Evolutionary conservation across 768 basidiomycete species (phyloP).

Genomic region (Leucosporidium scottii): DNA sequence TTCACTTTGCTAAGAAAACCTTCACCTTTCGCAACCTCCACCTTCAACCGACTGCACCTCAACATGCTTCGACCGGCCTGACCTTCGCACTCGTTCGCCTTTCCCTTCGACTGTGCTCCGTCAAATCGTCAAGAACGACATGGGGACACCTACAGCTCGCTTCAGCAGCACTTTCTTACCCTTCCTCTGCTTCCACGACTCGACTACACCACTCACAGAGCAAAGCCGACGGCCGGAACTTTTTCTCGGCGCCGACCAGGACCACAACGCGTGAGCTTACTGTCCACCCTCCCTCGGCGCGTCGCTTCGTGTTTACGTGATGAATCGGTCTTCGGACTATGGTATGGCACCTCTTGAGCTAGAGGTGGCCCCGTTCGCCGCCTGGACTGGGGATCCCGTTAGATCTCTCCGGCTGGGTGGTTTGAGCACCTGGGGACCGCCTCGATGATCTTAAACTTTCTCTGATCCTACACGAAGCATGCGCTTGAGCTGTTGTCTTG

Average conservation of each 20-base stretch:
- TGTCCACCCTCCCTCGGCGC: background rate
- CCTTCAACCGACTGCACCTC: background rate
- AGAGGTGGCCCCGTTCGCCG: background rate
- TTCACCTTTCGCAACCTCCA: background rate
- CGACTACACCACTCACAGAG: background rate
- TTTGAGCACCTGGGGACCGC: too few species aligned
- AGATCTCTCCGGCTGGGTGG: conserved; percentile 13
- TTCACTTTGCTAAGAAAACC: background rate
- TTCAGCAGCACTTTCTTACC: too few species aligned
- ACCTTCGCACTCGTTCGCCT: too few species aligned
- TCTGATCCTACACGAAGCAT: too few species aligned
- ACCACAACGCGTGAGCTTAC: background rate
- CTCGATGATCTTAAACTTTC: too few species aligned
- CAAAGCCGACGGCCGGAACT: background rate
- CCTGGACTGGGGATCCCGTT: conserved; percentile 15
- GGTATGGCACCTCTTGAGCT: conserved; percentile 28
- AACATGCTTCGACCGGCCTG: too few species aligned
- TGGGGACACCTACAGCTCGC: too few species aligned
- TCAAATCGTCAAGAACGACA: too few species aligned
- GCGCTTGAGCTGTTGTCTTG: too few species aligned
- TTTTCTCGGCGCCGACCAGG: background rate
- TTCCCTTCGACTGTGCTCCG: too few species aligned
- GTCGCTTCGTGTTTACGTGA: background rate
- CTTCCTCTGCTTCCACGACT: too few species aligned
- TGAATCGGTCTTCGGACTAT: conserved; percentile 11